Evolutionary conservation across 768 basidiomycete species (phyloP), one percentile per base, ranked within the genome.

Genomic region (Trametopsis cervina): DNA sequence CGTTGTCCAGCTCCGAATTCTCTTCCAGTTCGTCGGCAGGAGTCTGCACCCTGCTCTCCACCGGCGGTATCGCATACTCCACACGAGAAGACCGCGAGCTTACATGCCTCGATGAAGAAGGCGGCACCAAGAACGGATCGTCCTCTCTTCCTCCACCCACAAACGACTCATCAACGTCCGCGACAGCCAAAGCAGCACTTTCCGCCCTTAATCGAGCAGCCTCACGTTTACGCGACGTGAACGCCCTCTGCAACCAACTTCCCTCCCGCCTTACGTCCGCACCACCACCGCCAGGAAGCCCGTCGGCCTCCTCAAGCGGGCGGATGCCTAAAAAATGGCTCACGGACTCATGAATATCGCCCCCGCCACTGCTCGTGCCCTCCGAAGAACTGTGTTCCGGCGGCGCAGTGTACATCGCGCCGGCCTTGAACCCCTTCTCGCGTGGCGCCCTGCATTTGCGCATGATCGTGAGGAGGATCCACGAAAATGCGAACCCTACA

Each of bases 351-450:
- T 15, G 10, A 4, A 17, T 0, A 12, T 12, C 4, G 35, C 27
- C 33, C 17, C 21, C 10, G 38, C 18, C 36, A 11, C 27, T 10
- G n/a, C 42, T 25, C 22, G 13, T 15, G 45, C 25, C 38, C 4
- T 11, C 20, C 11, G 4, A 4, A 17, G 25, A 38, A 27, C 9
- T n/a, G 3, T 4, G 22, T n/a, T 17, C n/a, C 2, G 56, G 49
- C 2, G 62, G 52, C 17, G 40, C 43, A 15, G 15, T 7, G 49
- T 67, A 67, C 2, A 50, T 54, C 12, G 66, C 64, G 0, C 66
- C 66, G 4, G 60, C 50, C 29, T 60, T 45, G 10, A 66, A 52
- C 29, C 26, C n/a, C 18, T 25, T 42, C 43, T 22, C 52, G 40
- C 23, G 36, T 11, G 17, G 22, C 37, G 23, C 47, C 21, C 10